phyloP scores from a whole-genome alignment of 108 stramenopile species.

The Aurantiochytrium sp. region DNA sequence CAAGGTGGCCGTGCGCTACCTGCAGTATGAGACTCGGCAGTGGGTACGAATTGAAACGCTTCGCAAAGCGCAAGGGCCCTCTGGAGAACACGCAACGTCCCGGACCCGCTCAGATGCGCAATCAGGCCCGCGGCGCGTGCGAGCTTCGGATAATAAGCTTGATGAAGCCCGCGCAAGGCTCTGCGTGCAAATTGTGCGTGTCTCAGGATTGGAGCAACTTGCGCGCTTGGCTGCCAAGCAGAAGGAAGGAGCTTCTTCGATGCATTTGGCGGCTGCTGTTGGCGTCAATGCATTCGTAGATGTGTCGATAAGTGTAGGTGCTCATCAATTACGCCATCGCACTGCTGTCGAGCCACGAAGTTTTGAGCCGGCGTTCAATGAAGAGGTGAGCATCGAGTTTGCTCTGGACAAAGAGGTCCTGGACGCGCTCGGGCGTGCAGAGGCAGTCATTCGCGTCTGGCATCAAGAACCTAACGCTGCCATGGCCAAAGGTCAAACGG shows the following conservation, averaged over 20 bases:
- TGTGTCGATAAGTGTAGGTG: not conserved
- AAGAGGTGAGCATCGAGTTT: not conserved
- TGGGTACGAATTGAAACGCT: not conserved
- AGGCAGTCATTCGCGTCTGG: not conserved
- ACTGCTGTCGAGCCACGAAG: not conserved
- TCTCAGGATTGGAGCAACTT: not conserved
- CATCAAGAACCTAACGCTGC: not conserved
- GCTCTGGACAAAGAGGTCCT: not conserved
- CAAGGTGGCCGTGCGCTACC: not conserved
- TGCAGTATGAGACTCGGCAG: not conserved
- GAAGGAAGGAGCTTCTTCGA: not conserved
- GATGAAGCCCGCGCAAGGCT: not conserved
- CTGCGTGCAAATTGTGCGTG: not conserved
- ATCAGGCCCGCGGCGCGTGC: not conserved
- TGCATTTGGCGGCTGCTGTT: not conserved
- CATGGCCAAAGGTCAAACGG: not conserved
- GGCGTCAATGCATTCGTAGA: not conserved
- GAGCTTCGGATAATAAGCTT: not conserved
- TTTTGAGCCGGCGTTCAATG: not conserved
- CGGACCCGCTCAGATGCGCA: not conserved
- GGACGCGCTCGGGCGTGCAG: not conserved
- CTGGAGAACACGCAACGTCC: too few relatives aligned
- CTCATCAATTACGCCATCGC: not conserved
- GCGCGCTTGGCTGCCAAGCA: not conserved
- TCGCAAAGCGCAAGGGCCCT: not conserved